Base-by-base conservation (phyloP, 2,329 filamentous ascomycete genomes). In the Cyanodermella asteris region DNA sequence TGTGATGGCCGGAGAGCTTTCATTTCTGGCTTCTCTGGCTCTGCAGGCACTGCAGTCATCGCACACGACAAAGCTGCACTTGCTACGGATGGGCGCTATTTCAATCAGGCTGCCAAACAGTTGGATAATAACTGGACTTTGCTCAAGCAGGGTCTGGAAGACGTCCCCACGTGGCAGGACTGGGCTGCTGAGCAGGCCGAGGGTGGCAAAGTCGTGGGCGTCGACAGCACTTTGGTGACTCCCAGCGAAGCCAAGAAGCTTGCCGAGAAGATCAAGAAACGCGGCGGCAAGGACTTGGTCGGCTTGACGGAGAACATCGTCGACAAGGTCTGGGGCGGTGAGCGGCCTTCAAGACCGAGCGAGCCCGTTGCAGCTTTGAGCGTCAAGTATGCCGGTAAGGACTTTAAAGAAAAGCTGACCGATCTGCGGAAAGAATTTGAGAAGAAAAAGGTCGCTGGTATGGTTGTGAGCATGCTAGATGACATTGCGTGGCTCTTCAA, bases 401-500 rank as follows among this genome's bases (percentile, higher is more conserved):
- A 69, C 27, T 80, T 80, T 37, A 62, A 72, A 37, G 64, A 73
- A 22, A 97, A 97, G 51, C 64, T 97, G 6, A 59, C 65, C 13
- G 81, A 91, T 22, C 53, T 97, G 28, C 69, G 82, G n/a, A 82
- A 84, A 45, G 82, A 93, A 38, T 55, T 97, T 10, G 71, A 77
- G 32, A 91, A 87, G 58, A 90, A 77, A 53, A 87, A 87, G 43
- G 73, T 71, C 5, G 64, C 72, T 11, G 84, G 78, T 1, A 80
- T 94, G 37, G 69, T 94, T 24, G 67, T 94, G 22, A 93, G 55
- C 53, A 53, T 28, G 48, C 65, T 97, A 21, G 87, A 97, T 41
- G 87, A 97, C 49, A 69, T 93, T 38, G 87, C 87, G 7, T 97
- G 87, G 87, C 61, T 97, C n/a, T 93, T 93, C 56, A 97, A 97